phyloP scores from a whole-genome alignment of 2,329 filamentous ascomycete species.

The Sordariomycetes sp. region DNA sequence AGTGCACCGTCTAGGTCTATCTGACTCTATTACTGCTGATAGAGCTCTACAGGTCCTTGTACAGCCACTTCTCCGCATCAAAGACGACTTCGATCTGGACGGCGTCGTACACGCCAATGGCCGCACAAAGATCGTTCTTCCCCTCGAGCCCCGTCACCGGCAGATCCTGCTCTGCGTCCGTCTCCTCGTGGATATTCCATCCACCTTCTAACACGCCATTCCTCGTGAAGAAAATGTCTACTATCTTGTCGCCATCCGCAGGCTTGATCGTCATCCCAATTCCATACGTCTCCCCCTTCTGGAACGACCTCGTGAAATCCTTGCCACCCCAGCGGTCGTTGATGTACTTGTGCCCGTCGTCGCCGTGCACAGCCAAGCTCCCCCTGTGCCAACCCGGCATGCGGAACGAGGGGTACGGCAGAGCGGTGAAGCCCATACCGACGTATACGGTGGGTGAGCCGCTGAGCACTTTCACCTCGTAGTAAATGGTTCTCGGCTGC shows the following conservation, averaged over 20 bases:
- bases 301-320: constrained; percentile 56
- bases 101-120: constrained; percentile 62
- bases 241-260: constrained; percentile 16
- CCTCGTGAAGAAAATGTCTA: constrained; percentile 55
- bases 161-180: constrained; percentile 51
- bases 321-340: constrained; percentile 68
- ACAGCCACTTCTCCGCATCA: constrained; percentile 49
- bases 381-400: constrained; percentile 76
- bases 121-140: constrained; percentile 59
- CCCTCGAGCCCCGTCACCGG: constrained; percentile 62
- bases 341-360: constrained; percentile 68
- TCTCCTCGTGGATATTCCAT: constrained; percentile 71
- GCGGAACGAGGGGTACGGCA: constrained; percentile 69
- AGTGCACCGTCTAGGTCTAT: no score
- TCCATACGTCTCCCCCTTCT: constrained; percentile 57
- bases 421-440: constrained; percentile 61
- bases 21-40: no score
- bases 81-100: constrained; percentile 61
- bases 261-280: constrained; percentile 57
- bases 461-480: constrained; percentile 52
- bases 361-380: constrained; percentile 66
- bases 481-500: constrained; percentile 53
- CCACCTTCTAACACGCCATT: constrained; percentile 49
- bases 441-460: constrained; percentile 40
- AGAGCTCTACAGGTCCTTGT: constrained; percentile 14